Base-by-base conservation (phyloP, 495 filamentous ascomycete species). In the Aspergillus mulundensis region DNA sequence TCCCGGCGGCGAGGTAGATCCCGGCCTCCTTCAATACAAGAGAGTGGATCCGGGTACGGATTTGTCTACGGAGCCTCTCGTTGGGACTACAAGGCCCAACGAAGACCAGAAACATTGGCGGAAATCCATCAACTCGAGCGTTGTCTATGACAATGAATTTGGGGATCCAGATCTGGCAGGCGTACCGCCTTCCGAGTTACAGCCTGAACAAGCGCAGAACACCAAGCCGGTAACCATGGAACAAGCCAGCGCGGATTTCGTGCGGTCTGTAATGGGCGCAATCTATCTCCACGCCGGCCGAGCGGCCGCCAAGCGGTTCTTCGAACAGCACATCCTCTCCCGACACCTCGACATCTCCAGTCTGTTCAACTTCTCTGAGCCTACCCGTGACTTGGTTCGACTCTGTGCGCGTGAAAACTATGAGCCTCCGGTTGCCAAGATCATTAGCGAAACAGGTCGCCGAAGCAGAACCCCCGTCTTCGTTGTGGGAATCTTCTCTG, bases 401-500 rank as follows among this genome's bases (percentile, higher is more conserved):
- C 77, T 98, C 23, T 97, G 94, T 69, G 85, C 81, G 19, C 79
- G 94, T 32, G 94, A 98, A 73, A 85, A 86, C 59, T 97, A 97
- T 71, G 90, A 93, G 55, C 69, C 81, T 0, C 95, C 95, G 5
- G 84, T 96, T 18, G 94, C 94, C 30, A 82, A 92, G 49, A 79
- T 97, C 39, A 75, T 95, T 48, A 86, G 82, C 56, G 94, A 98
- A 76, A 96, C 94, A 15, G 94, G 94, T 64, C 82, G 95, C 51
- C 68, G 77, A 62, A 90, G 84, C 60, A 81, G 88, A 65, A 83
- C 85, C 59, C 93, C 94, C 8, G 94, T 97, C 34, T 97, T 89
- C 64, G 83, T 96, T n/a, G 90, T 98, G 14, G 95, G 93, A 21
- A 90, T 97, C 53, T 98, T 85, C 75, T 89, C 85, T 39, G 95